phyloP scores from a whole-genome alignment of 306 rosid genomes.

The Boehmeria nivea region DNA sequence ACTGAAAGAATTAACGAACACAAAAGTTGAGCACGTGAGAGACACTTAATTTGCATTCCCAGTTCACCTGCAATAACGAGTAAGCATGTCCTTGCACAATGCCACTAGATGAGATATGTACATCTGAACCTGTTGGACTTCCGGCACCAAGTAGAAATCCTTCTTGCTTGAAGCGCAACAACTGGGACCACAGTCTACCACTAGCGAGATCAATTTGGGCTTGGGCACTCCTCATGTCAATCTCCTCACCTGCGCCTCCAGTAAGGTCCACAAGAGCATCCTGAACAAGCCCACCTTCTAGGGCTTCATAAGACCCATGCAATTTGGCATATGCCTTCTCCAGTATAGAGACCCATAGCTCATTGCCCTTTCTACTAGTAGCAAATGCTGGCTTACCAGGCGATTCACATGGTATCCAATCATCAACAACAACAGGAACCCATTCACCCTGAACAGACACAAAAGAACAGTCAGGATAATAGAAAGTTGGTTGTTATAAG shows the following conservation, averaged over 20 bases:
- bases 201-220: conserved; percentile 99
- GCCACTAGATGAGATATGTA: conserved; percentile 94
- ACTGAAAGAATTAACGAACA: neutral
- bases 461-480: neutral
- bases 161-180: conserved; percentile 93
- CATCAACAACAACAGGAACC: conserved; percentile 98
- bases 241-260: conserved; percentile 99
- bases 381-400: conserved; percentile 98
- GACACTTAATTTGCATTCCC: neutral
- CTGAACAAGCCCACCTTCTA: conserved; percentile 99
- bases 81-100: conserved; percentile 99
- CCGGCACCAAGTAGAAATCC: conserved; percentile 98
- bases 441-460: conserved; percentile 69
- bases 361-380: conserved; percentile 83
- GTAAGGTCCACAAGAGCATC: conserved; percentile 99
- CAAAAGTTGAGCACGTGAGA: neutral
- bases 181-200: conserved; percentile 96
- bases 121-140: conserved; percentile 98
- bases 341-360: conserved; percentile 95
- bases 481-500: neutral
- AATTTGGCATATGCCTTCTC: conserved; percentile 99
- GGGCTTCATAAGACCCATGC: conserved; percentile 97
- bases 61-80: conserved; percentile 78
- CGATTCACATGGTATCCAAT: conserved; percentile 97
- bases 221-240: conserved; percentile 92